Evolutionary conservation across 495 filamentous ascomycete species (phyloP), one percentile per base, ranked within the genome.

Genomic region (Penicillium crystallinum): DNA sequence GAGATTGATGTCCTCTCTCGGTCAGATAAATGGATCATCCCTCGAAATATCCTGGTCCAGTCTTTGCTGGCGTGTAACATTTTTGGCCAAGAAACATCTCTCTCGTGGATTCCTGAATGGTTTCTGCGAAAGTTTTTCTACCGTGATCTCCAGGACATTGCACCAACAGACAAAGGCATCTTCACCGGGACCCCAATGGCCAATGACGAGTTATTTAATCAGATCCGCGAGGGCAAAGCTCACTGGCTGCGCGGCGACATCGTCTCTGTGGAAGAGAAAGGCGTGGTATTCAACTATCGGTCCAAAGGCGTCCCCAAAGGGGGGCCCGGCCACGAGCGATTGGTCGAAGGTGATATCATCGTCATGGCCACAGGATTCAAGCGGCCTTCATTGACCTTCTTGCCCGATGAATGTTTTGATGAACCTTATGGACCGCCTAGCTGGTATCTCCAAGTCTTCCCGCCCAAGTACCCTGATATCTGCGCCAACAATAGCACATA

Each of bases 11-110:
- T 95, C 15, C 77, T 93, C 5, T 82, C 88, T 1, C 79, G 89
- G 14, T 85, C 81, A 21, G 89, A 93, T 61, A 93, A 93, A 71
- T 93, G 89, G 89, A 85, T 93, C 46, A 91, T 93, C 48, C 90
- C 89, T 3, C 81, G 90, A 12, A 90, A 91, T 56, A 71, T 86
- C 3, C 34, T 92, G 12, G 74, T 91, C 29, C 86, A 93, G 62
- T 76, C 83, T 7, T 73, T 93, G 18, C 75, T 95, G 10, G 77
- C 86, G 1, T 66, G 88, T 52, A 95, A 95, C 61, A 78, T 92
- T 49, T 86, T 90, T 54, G 88, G 90, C 6, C 78, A 84, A 55
- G 87, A 93, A 69, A 90, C 85, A 0, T 63, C 76, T 1, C 63
- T 91, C 41, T 87, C 85, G 22, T 89, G 79, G 77, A 88, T 95